Evolutionary conservation across 1,284 basidiomycete genomes (phyloP).

Genomic region (Anthracocystis walkeri): DNA sequence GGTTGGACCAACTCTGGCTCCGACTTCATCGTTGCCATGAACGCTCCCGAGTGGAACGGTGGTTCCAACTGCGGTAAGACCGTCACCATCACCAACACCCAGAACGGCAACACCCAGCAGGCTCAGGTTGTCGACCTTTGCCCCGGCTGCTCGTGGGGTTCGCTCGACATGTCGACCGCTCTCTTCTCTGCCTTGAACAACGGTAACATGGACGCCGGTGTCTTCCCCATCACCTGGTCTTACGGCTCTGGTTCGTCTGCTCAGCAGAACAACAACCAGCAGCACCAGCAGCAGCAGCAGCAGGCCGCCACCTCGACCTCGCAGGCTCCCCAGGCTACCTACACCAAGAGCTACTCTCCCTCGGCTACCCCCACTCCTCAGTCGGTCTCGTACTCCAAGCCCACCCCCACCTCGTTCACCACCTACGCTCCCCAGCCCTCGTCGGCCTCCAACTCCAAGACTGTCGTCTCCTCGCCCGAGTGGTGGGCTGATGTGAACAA

Average conservation of each 20-base stretch:
- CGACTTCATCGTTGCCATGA: slow-evolving; percentile 65
- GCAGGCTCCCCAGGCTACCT: slow-evolving; percentile 8
- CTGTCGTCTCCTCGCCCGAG: slow-evolving; percentile 48
- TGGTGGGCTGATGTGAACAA: slow-evolving; percentile 49
- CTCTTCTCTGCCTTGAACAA: slow-evolving; percentile 75
- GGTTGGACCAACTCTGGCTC: slow-evolving; percentile 54
- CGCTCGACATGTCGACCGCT: slow-evolving; percentile 81
- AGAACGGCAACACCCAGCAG: slow-evolving; percentile 74
- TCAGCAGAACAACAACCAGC: slow-evolving; percentile 45
- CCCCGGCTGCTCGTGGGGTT: slow-evolving; percentile 78
- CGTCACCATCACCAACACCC: slow-evolving; percentile 76
- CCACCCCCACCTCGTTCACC: slow-evolving; percentile 29
- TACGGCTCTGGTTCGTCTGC: slow-evolving; percentile 43
- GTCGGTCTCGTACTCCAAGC: slow-evolving; percentile 22
- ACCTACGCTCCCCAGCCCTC: slow-evolving; percentile 42
- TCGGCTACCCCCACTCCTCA: slow-evolving; percentile 30
- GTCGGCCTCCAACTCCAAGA: slow-evolving; percentile 37
- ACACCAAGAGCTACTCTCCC: slow-evolving; percentile 13
- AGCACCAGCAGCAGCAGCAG: slow-evolving; percentile 36
- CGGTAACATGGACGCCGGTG: slow-evolving; percentile 62
- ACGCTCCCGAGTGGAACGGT: slow-evolving; percentile 58
- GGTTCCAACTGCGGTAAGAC: slow-evolving; percentile 73
- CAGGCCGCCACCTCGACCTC: slow-evolving; percentile 28
- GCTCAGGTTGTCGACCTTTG: slow-evolving; percentile 80
- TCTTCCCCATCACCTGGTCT: slow-evolving; percentile 64